Evolutionary conservation across 257 asterid genomes (phyloP).

Genomic region (Scutellaria galericulata): DNA sequence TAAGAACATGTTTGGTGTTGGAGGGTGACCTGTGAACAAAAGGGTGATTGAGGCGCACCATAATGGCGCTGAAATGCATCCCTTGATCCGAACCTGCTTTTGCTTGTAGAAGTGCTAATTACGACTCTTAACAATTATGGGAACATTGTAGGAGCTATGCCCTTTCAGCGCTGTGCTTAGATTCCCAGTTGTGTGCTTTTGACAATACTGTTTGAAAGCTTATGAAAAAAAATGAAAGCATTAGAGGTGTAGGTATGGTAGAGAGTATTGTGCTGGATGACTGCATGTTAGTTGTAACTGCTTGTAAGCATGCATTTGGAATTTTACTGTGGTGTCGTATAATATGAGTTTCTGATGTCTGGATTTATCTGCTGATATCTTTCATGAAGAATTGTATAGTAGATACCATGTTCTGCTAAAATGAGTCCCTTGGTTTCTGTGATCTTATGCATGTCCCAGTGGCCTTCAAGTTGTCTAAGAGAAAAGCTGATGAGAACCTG

Average conservation of each 20-base stretch:
- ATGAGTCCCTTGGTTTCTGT: slow-evolving; percentile 16
- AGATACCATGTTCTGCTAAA: slow-evolving; percentile 9
- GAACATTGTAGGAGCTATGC: too few species aligned
- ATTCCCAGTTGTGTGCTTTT: too few species aligned
- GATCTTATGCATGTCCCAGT: slow-evolving; percentile 56
- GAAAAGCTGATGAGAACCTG: slow-evolving; percentile 83
- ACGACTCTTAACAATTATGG: too few species aligned
- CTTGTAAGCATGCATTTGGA: slow-evolving; percentile 4
- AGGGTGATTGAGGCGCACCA: too few species aligned
- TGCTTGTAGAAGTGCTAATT: too few species aligned
- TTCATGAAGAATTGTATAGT: not conserved
- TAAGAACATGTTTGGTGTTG: too few species aligned
- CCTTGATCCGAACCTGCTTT: too few species aligned
- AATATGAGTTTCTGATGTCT: slow-evolving; percentile 25
- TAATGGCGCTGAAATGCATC: too few species aligned
- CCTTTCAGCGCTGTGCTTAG: too few species aligned
- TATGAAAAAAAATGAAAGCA: not conserved
- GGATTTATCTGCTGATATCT: slow-evolving; percentile 17
- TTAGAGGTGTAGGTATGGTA: not conserved
- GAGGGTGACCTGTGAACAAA: too few species aligned
- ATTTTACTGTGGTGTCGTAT: not conserved
- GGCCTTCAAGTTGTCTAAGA: slow-evolving; percentile 89
- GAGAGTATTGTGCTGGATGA: slow-evolving; percentile 18
- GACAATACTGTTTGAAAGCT: not conserved
- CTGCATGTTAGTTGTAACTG: not conserved